A percentile compares a stretch with the other conserved stretches of the same genome.
phyloP scores from a whole-genome alignment of 108 stramenopile genomes.

The Nitzschia palea region DNA sequence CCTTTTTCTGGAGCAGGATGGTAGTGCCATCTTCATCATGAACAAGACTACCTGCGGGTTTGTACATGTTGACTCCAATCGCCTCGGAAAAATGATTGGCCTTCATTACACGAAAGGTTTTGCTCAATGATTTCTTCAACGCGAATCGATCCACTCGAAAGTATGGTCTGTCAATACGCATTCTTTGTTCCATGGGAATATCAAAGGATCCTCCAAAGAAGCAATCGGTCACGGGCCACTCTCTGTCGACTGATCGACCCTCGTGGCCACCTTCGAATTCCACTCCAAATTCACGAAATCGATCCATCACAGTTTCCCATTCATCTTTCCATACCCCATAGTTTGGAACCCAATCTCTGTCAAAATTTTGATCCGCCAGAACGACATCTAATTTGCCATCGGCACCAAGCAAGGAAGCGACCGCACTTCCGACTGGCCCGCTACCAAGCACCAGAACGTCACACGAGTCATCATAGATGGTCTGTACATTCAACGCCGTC shows the following conservation, averaged over 20 bases:
- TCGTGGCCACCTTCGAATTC: constrained; percentile 30
- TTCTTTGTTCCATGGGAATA: constrained; percentile 67
- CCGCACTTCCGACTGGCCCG: constrained; percentile 77
- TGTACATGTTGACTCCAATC: constrained; percentile 75
- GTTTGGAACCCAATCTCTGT: constrained; percentile 81
- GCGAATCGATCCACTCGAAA: constrained; percentile 77
- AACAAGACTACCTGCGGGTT: constrained; percentile 61
- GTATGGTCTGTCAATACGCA: constrained; percentile 82
- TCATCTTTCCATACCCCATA: constrained; percentile 96
- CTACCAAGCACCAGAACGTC: constrained; percentile 81
- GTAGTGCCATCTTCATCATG: constrained; percentile 70
- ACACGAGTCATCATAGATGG: constrained; percentile 53
- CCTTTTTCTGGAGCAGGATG: constrained; percentile 51
- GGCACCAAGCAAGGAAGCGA: constrained; percentile 68
- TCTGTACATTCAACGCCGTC: neutral
- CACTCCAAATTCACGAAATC: constrained; percentile 47
- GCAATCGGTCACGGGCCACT: constrained; percentile 90
- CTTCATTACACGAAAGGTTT: constrained; percentile 53
- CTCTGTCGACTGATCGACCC: constrained; percentile 55
- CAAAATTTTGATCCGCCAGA: constrained; percentile 79
- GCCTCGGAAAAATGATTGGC: constrained; percentile 74
- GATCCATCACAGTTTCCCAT: constrained; percentile 76
- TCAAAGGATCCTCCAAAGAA: constrained; percentile 92
- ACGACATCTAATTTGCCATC: constrained; percentile 57
- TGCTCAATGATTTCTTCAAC: constrained; percentile 56